Evolutionary conservation across 2,329 filamentous ascomycete species (phyloP).

Genomic region (Aspergillus sp.): DNA sequence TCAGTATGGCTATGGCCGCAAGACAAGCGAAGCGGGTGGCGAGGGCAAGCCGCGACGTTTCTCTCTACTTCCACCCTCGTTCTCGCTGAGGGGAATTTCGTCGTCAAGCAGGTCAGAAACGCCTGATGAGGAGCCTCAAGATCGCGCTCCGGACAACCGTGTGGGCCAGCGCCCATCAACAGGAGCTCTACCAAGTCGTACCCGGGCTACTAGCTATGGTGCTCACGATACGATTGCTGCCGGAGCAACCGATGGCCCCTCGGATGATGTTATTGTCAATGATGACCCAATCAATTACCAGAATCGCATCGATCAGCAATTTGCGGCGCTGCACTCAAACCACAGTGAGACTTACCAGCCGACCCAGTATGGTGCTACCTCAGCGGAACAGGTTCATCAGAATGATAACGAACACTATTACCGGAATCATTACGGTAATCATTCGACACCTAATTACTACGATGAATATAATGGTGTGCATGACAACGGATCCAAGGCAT

Average conservation of each 20-base stretch:
- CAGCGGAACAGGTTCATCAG: constrained; percentile 32
- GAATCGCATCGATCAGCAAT: constrained; percentile 43
- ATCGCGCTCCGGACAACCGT: constrained; percentile 36
- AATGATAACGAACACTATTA: constrained; percentile 33
- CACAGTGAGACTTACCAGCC: constrained; percentile 30
- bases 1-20: constrained; percentile 67
- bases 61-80: constrained; percentile 65
- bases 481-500: constrained; percentile 41
- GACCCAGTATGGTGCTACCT: constrained; percentile 27
- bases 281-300: constrained; percentile 39
- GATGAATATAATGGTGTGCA: constrained; percentile 48
- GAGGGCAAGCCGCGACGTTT: constrained; percentile 66
- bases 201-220: constrained; percentile 34
- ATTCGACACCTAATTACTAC: constrained; percentile 45
- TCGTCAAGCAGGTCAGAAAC: constrained; percentile 54
- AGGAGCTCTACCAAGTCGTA: constrained; percentile 28
- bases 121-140: constrained; percentile 43
- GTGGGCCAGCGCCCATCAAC: constrained; percentile 37
- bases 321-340: constrained; percentile 38
- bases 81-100: constrained; percentile 65
- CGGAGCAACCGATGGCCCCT: constrained; percentile 27
- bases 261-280: constrained; percentile 25
- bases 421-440: constrained; percentile 30
- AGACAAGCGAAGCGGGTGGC: constrained; percentile 65
- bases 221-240: constrained; percentile 31